Base-by-base conservation (phyloP, 2,329 filamentous ascomycete species). In the Pseudogymnoascus sp. region DNA sequence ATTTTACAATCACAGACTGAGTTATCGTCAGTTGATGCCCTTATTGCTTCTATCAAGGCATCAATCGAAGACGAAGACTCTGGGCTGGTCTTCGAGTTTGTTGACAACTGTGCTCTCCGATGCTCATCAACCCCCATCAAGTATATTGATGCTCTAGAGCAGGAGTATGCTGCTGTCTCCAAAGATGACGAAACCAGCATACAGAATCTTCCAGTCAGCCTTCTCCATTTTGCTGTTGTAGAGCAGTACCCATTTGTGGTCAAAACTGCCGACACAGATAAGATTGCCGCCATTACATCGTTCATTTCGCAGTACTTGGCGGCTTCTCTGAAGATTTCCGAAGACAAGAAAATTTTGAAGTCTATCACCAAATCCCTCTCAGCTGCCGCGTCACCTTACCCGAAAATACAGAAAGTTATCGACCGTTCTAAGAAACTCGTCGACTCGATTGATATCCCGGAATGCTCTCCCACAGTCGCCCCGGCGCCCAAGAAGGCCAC, bases 71-170 rank as follows among this genome's bases (percentile, higher is more conserved):
- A 64, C 65, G 73, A 74, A 11, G 73, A 74, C 11, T 75, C 81
- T 68, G 75, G 78, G 13, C 69, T 72, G 0, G 72, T 92, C 0
- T 89, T 90, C 77, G 75, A 79, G 0, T 96, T 95, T 71, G 74
- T 97, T 25, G 93, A 97, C 71, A 92, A 96, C 67, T 96, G 91
- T 74, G 80, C 90, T 62, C 85, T 85, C 31, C 85, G 93, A 23
- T 90, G 90, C 69, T 87, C 87, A 14, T 86, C 83, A 64, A 88
- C 88, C 23, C 90, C 92, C 0, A 88, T 96, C 71, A 96, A 92
- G 72, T 93, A 96, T 71, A 85, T 95, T 28, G 89, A 95, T 66
- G 79, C 86, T 71, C 75, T 90, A 25, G 81, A 86, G 63, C 81
- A 85, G 43, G 68, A 83, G 1, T 68, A 76, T 65, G 74, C 77